Conservation (phyloP, 192 early-diverging fungal species). For the Kickxella alabastrina region DNA sequence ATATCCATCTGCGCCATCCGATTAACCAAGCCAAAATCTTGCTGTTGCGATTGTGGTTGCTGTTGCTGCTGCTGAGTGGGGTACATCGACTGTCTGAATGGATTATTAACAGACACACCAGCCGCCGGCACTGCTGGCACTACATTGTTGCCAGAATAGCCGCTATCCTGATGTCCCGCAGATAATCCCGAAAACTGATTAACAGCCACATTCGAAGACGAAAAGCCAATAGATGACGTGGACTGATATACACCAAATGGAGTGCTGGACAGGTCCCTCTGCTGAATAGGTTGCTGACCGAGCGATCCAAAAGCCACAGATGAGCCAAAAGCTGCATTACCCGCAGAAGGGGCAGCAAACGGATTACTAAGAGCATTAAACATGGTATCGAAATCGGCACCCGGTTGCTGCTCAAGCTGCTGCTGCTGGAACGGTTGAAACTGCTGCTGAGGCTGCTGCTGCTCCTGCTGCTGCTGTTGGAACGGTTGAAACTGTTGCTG, state of each 20-base stretch:
- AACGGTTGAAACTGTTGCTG: slow-evolving; percentile 4
- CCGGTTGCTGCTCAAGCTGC: slow-evolving; percentile 1
- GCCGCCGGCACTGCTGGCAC: slow-evolving; percentile 4
- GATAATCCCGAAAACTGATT: too few relatives aligned
- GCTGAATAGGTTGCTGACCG: slow-evolving; percentile 9
- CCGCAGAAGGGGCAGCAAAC: neutral
- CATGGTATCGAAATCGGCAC: slow-evolving; percentile 7
- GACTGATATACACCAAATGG: too few relatives aligned
- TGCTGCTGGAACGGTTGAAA: slow-evolving; percentile 18
- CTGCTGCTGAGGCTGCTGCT: slow-evolving; percentile 14
- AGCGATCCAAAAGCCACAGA: neutral
- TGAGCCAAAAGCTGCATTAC: neutral
- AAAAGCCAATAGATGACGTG: neutral
- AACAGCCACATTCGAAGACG: too few relatives aligned
- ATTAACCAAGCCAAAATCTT: too few relatives aligned
- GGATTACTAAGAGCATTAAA: slow-evolving; percentile 10
- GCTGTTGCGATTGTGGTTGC: too few relatives aligned
- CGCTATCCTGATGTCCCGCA: neutral
- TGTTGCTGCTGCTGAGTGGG: slow-evolving; percentile 22
- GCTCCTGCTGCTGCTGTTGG: neutral
- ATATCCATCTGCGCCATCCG: slow-evolving; percentile 39
- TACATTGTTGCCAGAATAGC: neutral
- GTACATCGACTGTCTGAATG: slow-evolving; percentile 50
- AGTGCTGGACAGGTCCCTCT: too few relatives aligned
- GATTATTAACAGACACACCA: slow-evolving; percentile 40